Evolutionary conservation across 2,329 filamentous ascomycete genomes (phyloP).

Genomic region (Ceratocystis smalleyi): DNA sequence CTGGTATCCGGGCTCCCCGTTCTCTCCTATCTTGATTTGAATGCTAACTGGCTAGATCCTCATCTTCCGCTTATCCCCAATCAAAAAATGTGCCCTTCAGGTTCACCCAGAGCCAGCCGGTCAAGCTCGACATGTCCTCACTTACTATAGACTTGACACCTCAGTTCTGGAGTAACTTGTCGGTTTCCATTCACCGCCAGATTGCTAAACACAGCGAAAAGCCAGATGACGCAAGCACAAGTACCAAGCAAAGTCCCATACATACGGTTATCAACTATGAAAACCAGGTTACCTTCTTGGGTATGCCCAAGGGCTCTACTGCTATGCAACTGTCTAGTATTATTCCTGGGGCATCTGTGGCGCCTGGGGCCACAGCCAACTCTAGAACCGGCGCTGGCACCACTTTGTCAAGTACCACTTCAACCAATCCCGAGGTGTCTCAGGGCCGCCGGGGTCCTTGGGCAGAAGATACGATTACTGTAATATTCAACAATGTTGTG

Average conservation of each 20-base stretch:
- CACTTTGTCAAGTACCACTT: not conserved
- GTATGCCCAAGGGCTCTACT: not conserved
- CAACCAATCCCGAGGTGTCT: not conserved
- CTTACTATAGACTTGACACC: slow-evolving; percentile 32
- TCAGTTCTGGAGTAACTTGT: slow-evolving; percentile 38
- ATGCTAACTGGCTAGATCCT: not conserved
- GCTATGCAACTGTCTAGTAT: slow-evolving; percentile 35
- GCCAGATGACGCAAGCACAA: not conserved
- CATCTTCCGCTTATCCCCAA: not conserved
- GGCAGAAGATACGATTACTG: slow-evolving; percentile 43
- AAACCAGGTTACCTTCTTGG: slow-evolving; percentile 15
- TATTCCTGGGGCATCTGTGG: slow-evolving; percentile 22
- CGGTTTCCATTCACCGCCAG: slow-evolving; percentile 26
- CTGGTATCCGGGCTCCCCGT: not conserved
- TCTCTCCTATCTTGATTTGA: not conserved
- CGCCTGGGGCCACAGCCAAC: not conserved
- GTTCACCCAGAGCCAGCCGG: slow-evolving; percentile 5
- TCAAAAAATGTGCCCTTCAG: not conserved
- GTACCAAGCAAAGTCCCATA: not conserved
- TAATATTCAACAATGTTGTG: slow-evolving; percentile 39
- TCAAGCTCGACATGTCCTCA: slow-evolving; percentile 28
- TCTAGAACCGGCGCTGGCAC: not conserved
- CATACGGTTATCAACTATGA: not conserved
- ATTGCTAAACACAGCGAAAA: slow-evolving; percentile 5
- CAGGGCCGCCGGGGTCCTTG: slow-evolving; percentile 27